Base-by-base conservation (phyloP, 164 flowering plant genomes). In the Sedum album region DNA sequence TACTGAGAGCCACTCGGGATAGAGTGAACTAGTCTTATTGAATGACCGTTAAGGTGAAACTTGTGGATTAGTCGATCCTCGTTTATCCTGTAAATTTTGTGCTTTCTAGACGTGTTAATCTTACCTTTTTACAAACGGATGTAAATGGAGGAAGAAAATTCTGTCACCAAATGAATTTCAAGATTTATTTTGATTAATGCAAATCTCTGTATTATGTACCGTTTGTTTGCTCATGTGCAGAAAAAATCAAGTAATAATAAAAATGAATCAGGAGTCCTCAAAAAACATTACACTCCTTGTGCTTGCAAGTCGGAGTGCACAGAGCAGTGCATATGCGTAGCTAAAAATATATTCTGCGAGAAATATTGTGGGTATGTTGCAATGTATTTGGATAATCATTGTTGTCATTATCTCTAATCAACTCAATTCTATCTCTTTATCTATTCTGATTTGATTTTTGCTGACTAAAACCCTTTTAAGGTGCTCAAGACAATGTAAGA, bases 321-420 rank as follows among this genome's bases (percentile, higher is more conserved):
- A 51, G 21, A 51, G 8, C 26, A 51, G 57, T 51, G 57, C 28
- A 4, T 2, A n/a, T 51, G 57, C 21, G 25, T 5, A 51, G 14
- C 28, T 21, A 51, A 5, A 51, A 21, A 51, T 6, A 51, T 21
- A 8, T 1, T 25, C 28, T 51, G 57, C 26, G 57, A 51, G 9
- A 51, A n/a, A n/a, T n/a, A 51, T 11, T 51, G 57, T 51, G 57
- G 57, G 57, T 51, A 51, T 23, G 57, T 51, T 46, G n/a, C 20
- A 46, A 23, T 9, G 21, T 51, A 51, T 8, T 51, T 51, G 28
- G 57, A 51, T 20, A 9, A 51, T 51, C 28, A 21, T 25, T 23
- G 51, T 17, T 15, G 2, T 2, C 18, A 48, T 15, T 14, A 46
- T 13, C 20, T 0, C 17, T 46, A 15, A 9, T 51, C 28, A 51